phyloP scores from a whole-genome alignment of 495 filamentous ascomycete genomes.

The Clavariopsis aquatica region DNA sequence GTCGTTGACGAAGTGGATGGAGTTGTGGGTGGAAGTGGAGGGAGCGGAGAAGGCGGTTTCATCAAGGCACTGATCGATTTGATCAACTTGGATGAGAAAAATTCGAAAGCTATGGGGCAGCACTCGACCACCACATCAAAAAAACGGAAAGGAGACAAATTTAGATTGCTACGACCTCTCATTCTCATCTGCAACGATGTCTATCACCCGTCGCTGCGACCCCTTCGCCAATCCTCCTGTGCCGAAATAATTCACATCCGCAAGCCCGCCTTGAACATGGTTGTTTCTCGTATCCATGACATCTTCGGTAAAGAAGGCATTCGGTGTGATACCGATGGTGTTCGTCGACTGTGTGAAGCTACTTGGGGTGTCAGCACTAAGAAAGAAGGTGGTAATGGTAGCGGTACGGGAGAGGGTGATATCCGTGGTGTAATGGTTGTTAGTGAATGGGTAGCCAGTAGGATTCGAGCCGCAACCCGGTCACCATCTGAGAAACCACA shows the following conservation, averaged over 20 bases:
- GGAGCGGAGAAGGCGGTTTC: slow-evolving; percentile 78
- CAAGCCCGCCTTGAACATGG: slow-evolving; percentile 81
- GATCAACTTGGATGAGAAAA: slow-evolving; percentile 80
- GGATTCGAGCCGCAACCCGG: slow-evolving; percentile 60
- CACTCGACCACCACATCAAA: slow-evolving; percentile 43
- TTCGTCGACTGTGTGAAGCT: slow-evolving; percentile 85
- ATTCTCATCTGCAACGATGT: slow-evolving; percentile 97
- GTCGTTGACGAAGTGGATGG: slow-evolving; percentile 97
- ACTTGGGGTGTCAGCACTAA: slow-evolving; percentile 81
- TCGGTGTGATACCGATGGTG: slow-evolving; percentile 79
- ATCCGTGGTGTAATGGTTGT: slow-evolving; percentile 90
- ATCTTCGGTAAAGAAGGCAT: slow-evolving; percentile 88
- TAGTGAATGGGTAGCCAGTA: slow-evolving; percentile 89
- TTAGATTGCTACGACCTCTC: slow-evolving; percentile 80
- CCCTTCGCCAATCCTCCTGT: slow-evolving; percentile 72
- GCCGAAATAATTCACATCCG: slow-evolving; percentile 93
- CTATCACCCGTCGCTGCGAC: slow-evolving; percentile 87
- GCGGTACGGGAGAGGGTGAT: slow-evolving; percentile 77
- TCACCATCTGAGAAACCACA: slow-evolving; percentile 41
- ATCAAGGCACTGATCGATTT: slow-evolving; percentile 93
- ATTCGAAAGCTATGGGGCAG: slow-evolving; percentile 50
- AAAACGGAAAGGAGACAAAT: slow-evolving; percentile 73
- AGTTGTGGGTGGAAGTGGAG: slow-evolving; percentile 76
- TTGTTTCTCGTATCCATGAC: slow-evolving; percentile 75
- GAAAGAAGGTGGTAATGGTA: slow-evolving; percentile 55